Conservation (phyloP, 257 asterid species). For the Nicotiana undulata region DNA sequence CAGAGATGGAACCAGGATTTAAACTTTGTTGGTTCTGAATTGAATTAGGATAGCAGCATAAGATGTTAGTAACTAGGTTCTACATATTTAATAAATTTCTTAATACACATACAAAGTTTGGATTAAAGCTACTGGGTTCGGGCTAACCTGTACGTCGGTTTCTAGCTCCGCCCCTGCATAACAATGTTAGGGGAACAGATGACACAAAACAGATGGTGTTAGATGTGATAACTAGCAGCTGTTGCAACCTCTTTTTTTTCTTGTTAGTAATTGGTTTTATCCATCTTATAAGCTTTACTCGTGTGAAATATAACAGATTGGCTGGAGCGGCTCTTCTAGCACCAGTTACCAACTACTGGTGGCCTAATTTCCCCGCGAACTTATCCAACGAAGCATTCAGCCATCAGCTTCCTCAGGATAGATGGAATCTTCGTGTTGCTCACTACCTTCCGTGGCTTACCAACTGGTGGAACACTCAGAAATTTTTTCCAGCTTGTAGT, state of each 20-base stretch:
- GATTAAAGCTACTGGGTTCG: too few relatives aligned
- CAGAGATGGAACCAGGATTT: too few relatives aligned
- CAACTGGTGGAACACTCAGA: slow-evolving; percentile 92
- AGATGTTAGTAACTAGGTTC: too few relatives aligned
- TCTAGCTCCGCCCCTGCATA: neutral
- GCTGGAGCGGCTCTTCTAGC: slow-evolving; percentile 79
- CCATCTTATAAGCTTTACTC: slow-evolving; percentile 7
- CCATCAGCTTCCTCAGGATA: slow-evolving; percentile 47
- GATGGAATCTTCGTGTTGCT: slow-evolving; percentile 74
- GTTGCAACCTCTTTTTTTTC: neutral
- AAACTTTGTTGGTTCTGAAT: too few relatives aligned
- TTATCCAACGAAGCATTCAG: slow-evolving; percentile 44
- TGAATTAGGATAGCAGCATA: too few relatives aligned
- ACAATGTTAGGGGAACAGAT: too few relatives aligned
- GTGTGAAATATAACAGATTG: slow-evolving; percentile 42
- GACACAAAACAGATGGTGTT: too few relatives aligned
- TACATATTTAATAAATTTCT: too few relatives aligned
- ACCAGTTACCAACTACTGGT: slow-evolving; percentile 79
- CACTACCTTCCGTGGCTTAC: slow-evolving; percentile 78
- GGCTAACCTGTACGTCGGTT: too few relatives aligned
- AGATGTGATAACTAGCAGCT: neutral
- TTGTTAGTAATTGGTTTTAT: neutral
- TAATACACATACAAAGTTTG: too few relatives aligned
- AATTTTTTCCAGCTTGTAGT: slow-evolving; percentile 46
- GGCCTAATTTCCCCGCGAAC: slow-evolving; percentile 75